Base-by-base conservation (phyloP, 768 basidiomycete species). In the Rhizopogon vesiculosus region DNA sequence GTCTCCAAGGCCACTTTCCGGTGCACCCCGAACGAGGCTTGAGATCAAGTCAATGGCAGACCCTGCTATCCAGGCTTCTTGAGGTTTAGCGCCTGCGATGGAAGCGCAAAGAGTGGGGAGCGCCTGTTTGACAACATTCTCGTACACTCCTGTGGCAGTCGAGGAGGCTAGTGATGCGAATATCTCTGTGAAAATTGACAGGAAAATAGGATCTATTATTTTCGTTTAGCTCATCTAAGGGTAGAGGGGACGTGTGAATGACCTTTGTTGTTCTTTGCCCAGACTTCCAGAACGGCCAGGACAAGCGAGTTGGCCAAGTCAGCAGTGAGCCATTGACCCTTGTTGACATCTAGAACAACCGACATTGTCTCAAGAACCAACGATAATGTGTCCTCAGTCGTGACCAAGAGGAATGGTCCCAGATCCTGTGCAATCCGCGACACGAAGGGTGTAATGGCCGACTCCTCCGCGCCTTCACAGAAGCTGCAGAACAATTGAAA, bases 221-320 rank as follows among this genome's bases (percentile, higher is more conserved):
- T 3, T 1, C 2, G 22, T 38, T 49, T 49, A 38, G 35, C 15
- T 48, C 19, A 15, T 10, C 9, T 12, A 25, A 10, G 15, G 33
- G 19, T 16, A 15, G 4, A 25, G 8, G 5, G 9, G 19, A 49
- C 8, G 22, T 38, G 7, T 16, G 42, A 45, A 67, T 40, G 45
- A 91, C 94, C 95, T 76, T 87, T 91, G 64, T 84, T 89, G 59
- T 92, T 93, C 66, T 86, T 87, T 43, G 81, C 77, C 93, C 93
- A 98, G 19, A 91, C 87, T 42, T 91, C 84, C 41, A 96, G 76
- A 9, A 87, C 72, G 3, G 86, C 84, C 10, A 78, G 66, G 9
- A 87, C 83, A 19, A 98, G 74, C 1, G 86, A 80, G 5, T 74
- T 74, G 0, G 89, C 85, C 48, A 91, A 75, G 4, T 88, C 85